Conservation (phyloP, 768 basidiomycete species). For the Leccinum imitatum region DNA sequence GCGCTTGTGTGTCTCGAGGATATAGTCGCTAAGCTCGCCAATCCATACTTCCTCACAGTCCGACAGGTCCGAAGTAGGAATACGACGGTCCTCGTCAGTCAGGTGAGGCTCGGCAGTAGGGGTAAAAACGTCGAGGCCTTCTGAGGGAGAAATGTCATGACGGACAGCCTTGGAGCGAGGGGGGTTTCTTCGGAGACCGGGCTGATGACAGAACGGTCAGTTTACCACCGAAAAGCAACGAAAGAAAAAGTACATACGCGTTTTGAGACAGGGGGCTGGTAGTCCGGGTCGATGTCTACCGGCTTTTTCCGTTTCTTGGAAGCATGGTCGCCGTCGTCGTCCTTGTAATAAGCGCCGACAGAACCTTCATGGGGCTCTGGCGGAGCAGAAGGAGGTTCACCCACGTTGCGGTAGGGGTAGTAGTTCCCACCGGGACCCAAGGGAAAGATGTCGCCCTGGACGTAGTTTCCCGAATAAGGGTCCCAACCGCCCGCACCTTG, state of each 20-base stretch:
- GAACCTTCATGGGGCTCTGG: conserved; percentile 22
- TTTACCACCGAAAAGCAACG: neutral
- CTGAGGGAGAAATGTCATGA: conserved; percentile 29
- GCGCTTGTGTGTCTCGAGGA: conserved; percentile 69
- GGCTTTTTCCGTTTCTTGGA: conserved; percentile 52
- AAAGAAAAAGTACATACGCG: conserved; percentile 48
- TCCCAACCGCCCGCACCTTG: conserved; percentile 43
- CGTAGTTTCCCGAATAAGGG: conserved; percentile 37
- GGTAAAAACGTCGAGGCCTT: conserved; percentile 20
- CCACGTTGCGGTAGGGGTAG: conserved; percentile 32
- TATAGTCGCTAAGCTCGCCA: conserved; percentile 66
- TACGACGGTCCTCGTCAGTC: conserved; percentile 42
- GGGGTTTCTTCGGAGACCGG: conserved; percentile 44
- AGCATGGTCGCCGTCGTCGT: conserved; percentile 30
- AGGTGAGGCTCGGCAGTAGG: conserved; percentile 23
- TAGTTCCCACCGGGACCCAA: conserved; percentile 38
- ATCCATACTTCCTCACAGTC: conserved; percentile 80
- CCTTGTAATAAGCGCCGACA: conserved; percentile 30
- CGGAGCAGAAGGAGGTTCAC: conserved; percentile 10
- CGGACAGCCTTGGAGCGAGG: conserved; percentile 38
- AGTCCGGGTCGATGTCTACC: conserved; percentile 51
- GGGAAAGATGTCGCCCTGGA: conserved; percentile 38
- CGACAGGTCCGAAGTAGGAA: conserved; percentile 75
- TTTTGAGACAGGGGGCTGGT: conserved; percentile 45
- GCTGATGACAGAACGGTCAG: conserved; percentile 20